phyloP scores from a whole-genome alignment of 805 yeast genomes.

The Sugiyamaella qingdaonensis region DNA sequence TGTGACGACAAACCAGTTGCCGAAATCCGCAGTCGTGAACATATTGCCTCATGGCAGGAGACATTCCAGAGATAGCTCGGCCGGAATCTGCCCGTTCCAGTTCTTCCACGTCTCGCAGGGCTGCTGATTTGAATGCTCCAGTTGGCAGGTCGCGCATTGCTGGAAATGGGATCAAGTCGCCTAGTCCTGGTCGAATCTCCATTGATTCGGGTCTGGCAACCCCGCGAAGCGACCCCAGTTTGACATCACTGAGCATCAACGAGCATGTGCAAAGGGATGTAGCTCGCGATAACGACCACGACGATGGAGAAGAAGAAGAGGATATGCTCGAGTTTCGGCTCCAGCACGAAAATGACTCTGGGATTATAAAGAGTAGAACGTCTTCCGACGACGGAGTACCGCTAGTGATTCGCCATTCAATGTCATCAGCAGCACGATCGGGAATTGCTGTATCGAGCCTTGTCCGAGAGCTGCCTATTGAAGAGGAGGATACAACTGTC shows the following conservation, averaged over 20 bases:
- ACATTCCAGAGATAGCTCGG: background rate
- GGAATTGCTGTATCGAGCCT: too few species aligned
- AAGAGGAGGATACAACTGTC: background rate
- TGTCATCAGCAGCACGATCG: background rate
- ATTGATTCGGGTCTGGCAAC: background rate
- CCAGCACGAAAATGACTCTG: slow-evolving; percentile 24
- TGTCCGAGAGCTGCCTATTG: background rate
- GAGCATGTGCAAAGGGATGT: too few species aligned
- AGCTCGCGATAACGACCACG: background rate
- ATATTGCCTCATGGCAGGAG: too few species aligned
- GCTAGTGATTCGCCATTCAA: slow-evolving; percentile 19
- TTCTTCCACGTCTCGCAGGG: background rate
- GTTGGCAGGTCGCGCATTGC: background rate
- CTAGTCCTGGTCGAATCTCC: background rate
- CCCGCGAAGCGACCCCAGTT: background rate
- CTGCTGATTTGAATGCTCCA: background rate
- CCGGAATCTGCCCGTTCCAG: background rate
- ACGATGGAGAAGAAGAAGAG: slow-evolving; percentile 23
- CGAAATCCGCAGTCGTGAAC: too few species aligned
- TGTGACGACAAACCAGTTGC: too few species aligned
- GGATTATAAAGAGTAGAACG: slow-evolving; percentile 20
- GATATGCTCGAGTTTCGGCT: slow-evolving; percentile 37
- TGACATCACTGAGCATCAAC: too few species aligned
- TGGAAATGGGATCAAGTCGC: background rate
- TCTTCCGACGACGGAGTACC: slow-evolving; percentile 20